These are phyloP conservation scores for Eucalyptus microcorys DNA, from an alignment of 345 rosid species.

Conservation along the genomic window DNA sequence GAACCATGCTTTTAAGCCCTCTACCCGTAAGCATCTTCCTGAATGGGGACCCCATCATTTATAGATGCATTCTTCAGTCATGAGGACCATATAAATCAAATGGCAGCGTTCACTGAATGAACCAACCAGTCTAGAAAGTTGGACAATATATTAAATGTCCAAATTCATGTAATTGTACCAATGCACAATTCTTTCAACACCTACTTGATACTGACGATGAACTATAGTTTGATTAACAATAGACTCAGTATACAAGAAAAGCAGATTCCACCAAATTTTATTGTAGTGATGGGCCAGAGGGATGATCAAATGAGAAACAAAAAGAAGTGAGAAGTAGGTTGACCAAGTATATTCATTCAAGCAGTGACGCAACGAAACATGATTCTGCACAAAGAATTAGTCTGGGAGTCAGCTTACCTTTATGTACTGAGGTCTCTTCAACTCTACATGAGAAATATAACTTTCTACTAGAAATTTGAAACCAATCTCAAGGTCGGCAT, in stretches of 20 bases:
- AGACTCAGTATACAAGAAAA: no score
- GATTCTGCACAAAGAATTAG: background rate
- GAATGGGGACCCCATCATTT: conserved; percentile 52
- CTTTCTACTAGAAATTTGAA: conserved; percentile 86
- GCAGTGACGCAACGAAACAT: background rate
- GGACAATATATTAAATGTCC: background rate
- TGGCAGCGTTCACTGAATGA: conserved; percentile 76
- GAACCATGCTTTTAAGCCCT: conserved; percentile 17
- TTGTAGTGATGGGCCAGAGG: no score
- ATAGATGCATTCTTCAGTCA: no score
- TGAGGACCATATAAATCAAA: no score
- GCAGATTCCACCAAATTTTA: no score
- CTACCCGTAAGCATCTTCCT: conserved; percentile 43
- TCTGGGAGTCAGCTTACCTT: conserved; percentile 31
- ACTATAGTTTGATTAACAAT: no score
- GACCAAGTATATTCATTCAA: background rate
- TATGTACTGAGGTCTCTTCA: conserved; percentile 43
- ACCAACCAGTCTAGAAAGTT: conserved; percentile 44
- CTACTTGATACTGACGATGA: background rate
- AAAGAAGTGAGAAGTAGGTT: background rate
- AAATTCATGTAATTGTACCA: no score
- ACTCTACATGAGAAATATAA: conserved; percentile 77
- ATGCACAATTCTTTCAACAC: background rate
- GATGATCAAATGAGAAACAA: no score
- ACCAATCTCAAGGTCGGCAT: conserved; percentile 92